Conservation (phyloP, 164 flowering plant genomes). For the Vitis rupestris region DNA sequence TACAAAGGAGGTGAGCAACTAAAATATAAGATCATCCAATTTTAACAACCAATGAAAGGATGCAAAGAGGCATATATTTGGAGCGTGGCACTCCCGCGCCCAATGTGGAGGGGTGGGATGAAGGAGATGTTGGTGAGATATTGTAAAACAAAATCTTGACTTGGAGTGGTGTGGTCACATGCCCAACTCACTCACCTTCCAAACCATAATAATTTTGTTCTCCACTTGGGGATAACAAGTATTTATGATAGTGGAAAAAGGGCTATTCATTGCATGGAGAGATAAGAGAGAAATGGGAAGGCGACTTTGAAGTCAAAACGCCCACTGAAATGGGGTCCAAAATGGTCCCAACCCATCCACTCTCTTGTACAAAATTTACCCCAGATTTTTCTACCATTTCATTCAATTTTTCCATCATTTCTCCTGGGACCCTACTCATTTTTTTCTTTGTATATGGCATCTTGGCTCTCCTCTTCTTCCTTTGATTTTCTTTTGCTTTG, state of each 20-base stretch:
- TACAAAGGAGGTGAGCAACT: too few relatives aligned
- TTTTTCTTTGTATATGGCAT: too few relatives aligned
- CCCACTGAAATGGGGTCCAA: not conserved
- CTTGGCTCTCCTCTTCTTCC: too few relatives aligned
- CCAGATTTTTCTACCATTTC: not conserved
- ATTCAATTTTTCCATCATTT: constrained; percentile 1
- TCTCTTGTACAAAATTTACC: not conserved
- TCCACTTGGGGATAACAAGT: constrained; percentile 29
- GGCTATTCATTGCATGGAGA: constrained; percentile 6
- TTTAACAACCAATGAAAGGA: not conserved
- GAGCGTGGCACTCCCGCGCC: not conserved
- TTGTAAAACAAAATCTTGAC: constrained; percentile 15
- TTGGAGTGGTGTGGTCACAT: constrained; percentile 24
- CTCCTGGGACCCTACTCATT: not conserved
- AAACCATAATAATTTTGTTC: constrained; percentile 42
- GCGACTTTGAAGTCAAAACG: constrained; percentile 19
- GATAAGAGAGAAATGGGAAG: constrained; percentile 6
- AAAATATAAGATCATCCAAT: too few relatives aligned
- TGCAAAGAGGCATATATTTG: not conserved
- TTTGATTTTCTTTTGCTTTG: too few relatives aligned
- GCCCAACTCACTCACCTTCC: constrained; percentile 31
- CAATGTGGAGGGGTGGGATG: not conserved
- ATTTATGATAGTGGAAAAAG: constrained; percentile 13
- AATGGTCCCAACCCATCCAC: not conserved
- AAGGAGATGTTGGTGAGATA: not conserved